Percentiles rank a stretch among this genome's conserved stretches.
phyloP scores from a whole-genome alignment of 148 eudicot species.

The Bassia scoparia region DNA sequence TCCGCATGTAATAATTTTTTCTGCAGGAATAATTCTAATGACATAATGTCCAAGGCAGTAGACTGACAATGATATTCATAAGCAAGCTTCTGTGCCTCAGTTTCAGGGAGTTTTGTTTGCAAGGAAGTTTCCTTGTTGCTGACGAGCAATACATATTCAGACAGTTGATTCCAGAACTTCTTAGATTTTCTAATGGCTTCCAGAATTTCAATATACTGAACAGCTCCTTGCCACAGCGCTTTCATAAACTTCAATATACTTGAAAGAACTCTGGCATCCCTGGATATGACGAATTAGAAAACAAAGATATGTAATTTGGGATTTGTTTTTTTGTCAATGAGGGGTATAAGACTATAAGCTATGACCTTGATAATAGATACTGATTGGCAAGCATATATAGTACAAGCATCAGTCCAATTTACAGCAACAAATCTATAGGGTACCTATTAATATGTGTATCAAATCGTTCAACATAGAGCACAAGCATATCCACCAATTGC shows the following conservation, averaged over 20 bases:
- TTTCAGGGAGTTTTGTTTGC: conserved; percentile 33
- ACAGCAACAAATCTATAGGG: background rate
- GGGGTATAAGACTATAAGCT: background rate
- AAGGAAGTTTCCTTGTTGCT: conserved; percentile 25
- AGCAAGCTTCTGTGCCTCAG: conserved; percentile 38
- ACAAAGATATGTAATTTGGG: background rate
- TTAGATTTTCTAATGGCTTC: conserved; percentile 55
- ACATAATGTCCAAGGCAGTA: conserved; percentile 56
- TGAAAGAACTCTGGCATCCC: conserved; percentile 54
- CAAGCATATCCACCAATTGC: conserved; percentile 47
- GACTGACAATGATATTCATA: conserved; percentile 57
- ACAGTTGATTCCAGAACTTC: conserved; percentile 66
- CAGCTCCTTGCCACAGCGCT: conserved; percentile 86
- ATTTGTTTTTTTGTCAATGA: background rate
- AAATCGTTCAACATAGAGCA: conserved; percentile 41
- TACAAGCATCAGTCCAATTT: background rate
- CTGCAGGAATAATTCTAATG: conserved; percentile 68
- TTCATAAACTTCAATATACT: conserved; percentile 56
- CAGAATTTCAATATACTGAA: conserved; percentile 60
- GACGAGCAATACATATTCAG: conserved; percentile 35
- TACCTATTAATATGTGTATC: conserved; percentile 62
- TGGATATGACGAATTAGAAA: conserved; percentile 31
- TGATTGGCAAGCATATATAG: background rate
- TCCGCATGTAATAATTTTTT: conserved; percentile 63
- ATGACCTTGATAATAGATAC: background rate